A percentile compares a stretch with the other conserved stretches of the same genome.
These are phyloP conservation scores for Podaxis sp. DNA, from an alignment of 768 basidiomycete genomes.

Conservation along the genomic window DNA sequence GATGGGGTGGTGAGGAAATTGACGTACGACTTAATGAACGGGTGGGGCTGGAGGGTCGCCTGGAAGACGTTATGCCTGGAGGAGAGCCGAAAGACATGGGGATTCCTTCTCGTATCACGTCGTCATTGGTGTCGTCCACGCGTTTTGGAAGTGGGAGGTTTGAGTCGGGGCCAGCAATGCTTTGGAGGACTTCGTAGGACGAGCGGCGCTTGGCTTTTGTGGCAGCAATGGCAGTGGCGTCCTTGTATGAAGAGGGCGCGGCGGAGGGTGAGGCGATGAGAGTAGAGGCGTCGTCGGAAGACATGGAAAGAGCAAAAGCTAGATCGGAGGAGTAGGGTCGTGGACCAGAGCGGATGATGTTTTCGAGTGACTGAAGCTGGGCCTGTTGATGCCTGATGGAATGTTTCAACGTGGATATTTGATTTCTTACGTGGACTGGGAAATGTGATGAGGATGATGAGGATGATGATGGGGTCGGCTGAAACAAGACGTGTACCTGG, in stretches of 20 bases:
- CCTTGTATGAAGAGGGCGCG: slow-evolving; percentile 28
- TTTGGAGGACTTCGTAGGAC: slow-evolving; percentile 67
- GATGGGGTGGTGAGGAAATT: slow-evolving; percentile 13
- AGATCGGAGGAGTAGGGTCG: slow-evolving; percentile 45
- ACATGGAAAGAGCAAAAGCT: slow-evolving; percentile 11
- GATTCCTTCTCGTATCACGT: slow-evolving; percentile 63
- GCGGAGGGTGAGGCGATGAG: slow-evolving; percentile 17
- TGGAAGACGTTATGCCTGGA: slow-evolving; percentile 33
- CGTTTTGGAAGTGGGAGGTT: slow-evolving; percentile 65
- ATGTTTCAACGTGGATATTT: slow-evolving; percentile 79
- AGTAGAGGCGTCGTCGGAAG: slow-evolving; percentile 11
- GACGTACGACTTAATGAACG: slow-evolving; percentile 76
- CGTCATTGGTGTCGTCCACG: slow-evolving; percentile 33
- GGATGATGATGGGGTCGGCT: background rate
- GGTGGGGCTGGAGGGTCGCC: slow-evolving; percentile 67
- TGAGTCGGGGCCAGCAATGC: slow-evolving; percentile 74
- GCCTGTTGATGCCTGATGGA: slow-evolving; percentile 82
- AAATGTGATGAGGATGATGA: background rate
- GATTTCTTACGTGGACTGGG: slow-evolving; percentile 69
- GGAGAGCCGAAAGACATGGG: slow-evolving; percentile 52
- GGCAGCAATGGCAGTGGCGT: slow-evolving; percentile 24
- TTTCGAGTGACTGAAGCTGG: slow-evolving; percentile 68
- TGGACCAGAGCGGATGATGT: slow-evolving; percentile 59
- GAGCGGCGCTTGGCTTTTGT: slow-evolving; percentile 56
- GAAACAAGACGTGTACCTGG: slow-evolving; percentile 45